phyloP scores from a whole-genome alignment of 2,329 filamentous ascomycete genomes.

The Sclerotinia subarctica region DNA sequence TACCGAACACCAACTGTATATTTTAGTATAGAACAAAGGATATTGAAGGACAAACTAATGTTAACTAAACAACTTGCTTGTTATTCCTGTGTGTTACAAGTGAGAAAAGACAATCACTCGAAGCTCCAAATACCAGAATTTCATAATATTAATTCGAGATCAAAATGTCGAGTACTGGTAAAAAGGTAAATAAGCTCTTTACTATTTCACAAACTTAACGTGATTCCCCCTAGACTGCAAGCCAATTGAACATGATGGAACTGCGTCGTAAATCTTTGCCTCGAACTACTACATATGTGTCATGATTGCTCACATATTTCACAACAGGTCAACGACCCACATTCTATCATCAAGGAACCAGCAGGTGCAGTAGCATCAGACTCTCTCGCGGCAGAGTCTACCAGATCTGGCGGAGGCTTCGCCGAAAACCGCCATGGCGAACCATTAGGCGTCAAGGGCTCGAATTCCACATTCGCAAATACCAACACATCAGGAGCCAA shows the following conservation, averaged over 20 bases:
- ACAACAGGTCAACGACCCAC: constrained; percentile 47
- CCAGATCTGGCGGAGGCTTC: constrained; percentile 57
- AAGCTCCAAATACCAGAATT: not conserved
- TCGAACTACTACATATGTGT: not conserved
- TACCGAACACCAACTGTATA: not conserved
- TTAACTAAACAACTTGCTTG: not conserved
- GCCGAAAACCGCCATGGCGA: constrained; percentile 55
- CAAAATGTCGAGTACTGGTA: constrained; percentile 9
- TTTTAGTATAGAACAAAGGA: constrained; percentile 9
- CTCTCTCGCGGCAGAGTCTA: constrained; percentile 74
- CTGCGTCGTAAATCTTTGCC: not conserved
- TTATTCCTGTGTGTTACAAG: not conserved
- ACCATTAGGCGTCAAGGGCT: constrained; percentile 48
- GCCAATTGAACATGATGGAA: not conserved
- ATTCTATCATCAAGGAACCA: constrained; percentile 54
- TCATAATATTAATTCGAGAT: not conserved
- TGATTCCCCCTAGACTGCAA: not conserved
- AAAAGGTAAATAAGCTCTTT: constrained; percentile 1
- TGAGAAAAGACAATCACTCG: not conserved
- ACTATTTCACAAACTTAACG: not conserved
- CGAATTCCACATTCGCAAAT: constrained; percentile 54
- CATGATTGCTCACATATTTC: constrained; percentile 35
- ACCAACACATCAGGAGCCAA: constrained; percentile 53
- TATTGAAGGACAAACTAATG: not conserved
- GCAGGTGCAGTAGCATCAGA: constrained; percentile 62